A percentile compares a stretch with the other conserved stretches of the same genome.
Evolutionary conservation across 805 yeast genomes (phyloP).

Genomic region (Teunomyces barrocoloradensis): DNA sequence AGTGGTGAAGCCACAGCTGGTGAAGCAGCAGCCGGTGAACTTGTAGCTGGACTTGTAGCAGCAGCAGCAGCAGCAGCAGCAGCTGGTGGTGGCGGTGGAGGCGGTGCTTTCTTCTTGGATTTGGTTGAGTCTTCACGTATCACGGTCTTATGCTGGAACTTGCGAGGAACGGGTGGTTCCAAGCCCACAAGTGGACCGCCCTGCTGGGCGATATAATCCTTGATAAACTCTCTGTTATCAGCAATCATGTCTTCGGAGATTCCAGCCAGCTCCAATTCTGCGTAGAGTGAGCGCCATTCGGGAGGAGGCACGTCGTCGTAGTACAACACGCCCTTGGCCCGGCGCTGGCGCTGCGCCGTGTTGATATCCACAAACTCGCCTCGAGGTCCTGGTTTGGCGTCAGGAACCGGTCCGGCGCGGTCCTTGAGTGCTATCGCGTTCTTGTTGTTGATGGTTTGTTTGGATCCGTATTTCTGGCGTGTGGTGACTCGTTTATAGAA

Average conservation of each 20-base stretch:
- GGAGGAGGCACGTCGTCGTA: slow-evolving; percentile 80
- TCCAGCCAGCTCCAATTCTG: slow-evolving; percentile 72
- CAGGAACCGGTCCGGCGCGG: slow-evolving; percentile 21
- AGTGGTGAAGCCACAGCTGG: slow-evolving; percentile 6
- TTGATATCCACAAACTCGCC: slow-evolving; percentile 53
- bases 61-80: slow-evolving; percentile 9
- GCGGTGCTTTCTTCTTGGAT: slow-evolving; percentile 35
- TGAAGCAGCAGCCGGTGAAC: slow-evolving; percentile 15
- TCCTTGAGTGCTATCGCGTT: slow-evolving; percentile 81
- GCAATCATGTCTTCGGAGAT: slow-evolving; percentile 88
- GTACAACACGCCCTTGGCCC: slow-evolving; percentile 58
- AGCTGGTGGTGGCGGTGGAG: slow-evolving; percentile 37
- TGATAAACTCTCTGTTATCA: slow-evolving; percentile 78
- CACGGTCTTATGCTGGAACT: slow-evolving; percentile 33
- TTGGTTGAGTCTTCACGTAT: slow-evolving; percentile 23
- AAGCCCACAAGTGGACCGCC: slow-evolving; percentile 80
- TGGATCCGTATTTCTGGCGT: slow-evolving; percentile 81
- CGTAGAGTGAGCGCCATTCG: slow-evolving; percentile 76
- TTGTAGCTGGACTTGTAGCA: slow-evolving; percentile 6
- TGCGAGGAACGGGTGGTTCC: slow-evolving; percentile 81
- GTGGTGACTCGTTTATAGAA: slow-evolving; percentile 74
- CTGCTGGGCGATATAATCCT: slow-evolving; percentile 67
- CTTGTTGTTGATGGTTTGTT: slow-evolving; percentile 79
- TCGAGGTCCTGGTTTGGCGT: slow-evolving; percentile 55
- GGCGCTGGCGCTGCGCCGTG: slow-evolving; percentile 54